Percentiles rank a stretch among this genome's conserved stretches.
These are phyloP conservation scores for Fistulina hepatica DNA, from an alignment of 1,284 basidiomycete species.

Conservation along the genomic window DNA sequence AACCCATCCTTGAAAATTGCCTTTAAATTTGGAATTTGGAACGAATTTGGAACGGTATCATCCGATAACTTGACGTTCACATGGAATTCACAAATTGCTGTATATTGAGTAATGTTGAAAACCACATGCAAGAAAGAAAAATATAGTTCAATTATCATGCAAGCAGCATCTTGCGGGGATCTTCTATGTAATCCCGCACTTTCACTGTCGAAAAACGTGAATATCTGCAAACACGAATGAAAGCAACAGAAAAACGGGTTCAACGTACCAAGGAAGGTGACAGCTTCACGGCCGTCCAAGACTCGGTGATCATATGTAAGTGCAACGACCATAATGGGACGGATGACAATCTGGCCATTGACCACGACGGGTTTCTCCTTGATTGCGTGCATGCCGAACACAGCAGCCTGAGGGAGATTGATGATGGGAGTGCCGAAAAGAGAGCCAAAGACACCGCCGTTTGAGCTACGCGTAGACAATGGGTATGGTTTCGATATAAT, in stretches of 20 bases:
- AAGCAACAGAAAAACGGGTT: conserved; percentile 4
- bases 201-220: conserved; percentile 14
- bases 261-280: conserved; percentile 88
- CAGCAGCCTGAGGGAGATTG: conserved; percentile 92
- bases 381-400: conserved; percentile 92
- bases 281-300: conserved; percentile 92
- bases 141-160: too few species aligned
- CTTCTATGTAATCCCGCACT: conserved; percentile 34
- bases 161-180: conserved; percentile 37
- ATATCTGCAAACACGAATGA: conserved; percentile 4
- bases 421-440: conserved; percentile 96
- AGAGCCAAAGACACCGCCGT: conserved; percentile 97
- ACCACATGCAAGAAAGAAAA: too few species aligned
- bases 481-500: conserved; percentile 3
- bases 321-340: conserved; percentile 93
- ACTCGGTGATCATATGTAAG: conserved; percentile 95
- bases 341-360: conserved; percentile 88
- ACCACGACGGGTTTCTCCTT: conserved; percentile 93
- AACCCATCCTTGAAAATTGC: too few species aligned
- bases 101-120: too few species aligned
- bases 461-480: conserved; percentile 52
- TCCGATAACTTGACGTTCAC: too few species aligned
- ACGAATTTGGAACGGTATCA: too few species aligned
- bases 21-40: too few species aligned
- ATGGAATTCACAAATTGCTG: too few species aligned